These are phyloP conservation scores for Fraxinus platypoda DNA, from an alignment of 305 asterid genomes.

Conservation along the genomic window DNA sequence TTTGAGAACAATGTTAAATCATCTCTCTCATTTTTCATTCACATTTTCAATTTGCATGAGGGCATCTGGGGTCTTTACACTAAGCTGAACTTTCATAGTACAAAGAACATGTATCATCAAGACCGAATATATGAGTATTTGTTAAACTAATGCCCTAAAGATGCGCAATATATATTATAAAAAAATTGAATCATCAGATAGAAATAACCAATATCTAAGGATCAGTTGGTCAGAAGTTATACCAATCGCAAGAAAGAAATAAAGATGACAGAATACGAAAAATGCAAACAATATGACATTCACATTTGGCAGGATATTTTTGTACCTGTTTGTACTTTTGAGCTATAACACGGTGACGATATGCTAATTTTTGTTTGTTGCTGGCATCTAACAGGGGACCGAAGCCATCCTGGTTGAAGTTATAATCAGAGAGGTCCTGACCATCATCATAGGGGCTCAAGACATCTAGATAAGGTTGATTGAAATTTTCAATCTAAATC, in stretches of 20 bases:
- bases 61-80: not conserved
- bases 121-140: not conserved
- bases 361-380: constrained; percentile 71
- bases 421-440: constrained; percentile 63
- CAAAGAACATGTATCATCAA: not conserved
- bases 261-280: not conserved
- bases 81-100: not conserved
- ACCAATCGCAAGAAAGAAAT: not conserved
- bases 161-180: not conserved
- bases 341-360: constrained; percentile 67
- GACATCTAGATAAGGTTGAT: constrained; percentile 75
- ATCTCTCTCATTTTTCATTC: not conserved
- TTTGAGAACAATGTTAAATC: not conserved
- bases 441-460: constrained; percentile 69
- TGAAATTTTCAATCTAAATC: constrained; percentile 66
- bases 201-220: not conserved
- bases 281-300: not conserved
- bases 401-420: constrained; percentile 66
- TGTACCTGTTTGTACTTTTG: constrained; percentile 76
- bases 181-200: not conserved
- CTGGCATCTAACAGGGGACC: constrained; percentile 56
- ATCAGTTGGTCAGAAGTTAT: not conserved
- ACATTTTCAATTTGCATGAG: not conserved
- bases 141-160: not conserved
- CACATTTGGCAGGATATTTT: not conserved